phyloP scores from a whole-genome alignment of 345 rosid genomes.

The Acer yangbiense region DNA sequence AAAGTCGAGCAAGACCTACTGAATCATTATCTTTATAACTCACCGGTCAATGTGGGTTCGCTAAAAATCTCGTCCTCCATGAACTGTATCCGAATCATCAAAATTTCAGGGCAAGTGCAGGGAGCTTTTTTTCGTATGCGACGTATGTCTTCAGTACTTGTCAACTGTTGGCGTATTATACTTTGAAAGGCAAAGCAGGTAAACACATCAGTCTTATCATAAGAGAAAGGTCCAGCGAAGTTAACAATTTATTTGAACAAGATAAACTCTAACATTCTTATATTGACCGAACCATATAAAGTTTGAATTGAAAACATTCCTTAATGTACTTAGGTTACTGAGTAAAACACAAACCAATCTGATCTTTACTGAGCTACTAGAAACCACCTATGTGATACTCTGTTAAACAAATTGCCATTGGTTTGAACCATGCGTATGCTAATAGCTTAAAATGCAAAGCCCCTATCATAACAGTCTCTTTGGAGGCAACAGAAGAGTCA shows the following conservation, averaged over 20 bases:
- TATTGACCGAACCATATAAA: not conserved
- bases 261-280: not conserved
- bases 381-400: not conserved
- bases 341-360: conserved; percentile 3
- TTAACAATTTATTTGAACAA: not conserved
- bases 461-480: not conserved
- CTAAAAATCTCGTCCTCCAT: conserved; percentile 71
- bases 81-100: conserved; percentile 79
- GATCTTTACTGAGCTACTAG: not conserved
- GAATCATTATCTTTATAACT: conserved; percentile 34
- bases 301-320: not conserved
- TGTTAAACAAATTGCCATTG: not conserved
- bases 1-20: not conserved
- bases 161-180: conserved; percentile 84
- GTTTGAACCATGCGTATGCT: not conserved
- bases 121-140: conserved; percentile 99
- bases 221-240: not conserved
- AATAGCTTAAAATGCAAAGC: conserved; percentile 4
- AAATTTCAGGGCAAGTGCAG: conserved; percentile 83
- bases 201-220: conserved; percentile 31
- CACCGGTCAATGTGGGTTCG: conserved; percentile 75
- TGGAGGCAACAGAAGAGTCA: not conserved
- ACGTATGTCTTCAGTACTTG: conserved; percentile 84
- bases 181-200: conserved; percentile 44
- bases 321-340: not conserved